Evolutionary conservation across 768 basidiomycete species (phyloP).

Genomic region (Goffeauzyma gilvescens): DNA sequence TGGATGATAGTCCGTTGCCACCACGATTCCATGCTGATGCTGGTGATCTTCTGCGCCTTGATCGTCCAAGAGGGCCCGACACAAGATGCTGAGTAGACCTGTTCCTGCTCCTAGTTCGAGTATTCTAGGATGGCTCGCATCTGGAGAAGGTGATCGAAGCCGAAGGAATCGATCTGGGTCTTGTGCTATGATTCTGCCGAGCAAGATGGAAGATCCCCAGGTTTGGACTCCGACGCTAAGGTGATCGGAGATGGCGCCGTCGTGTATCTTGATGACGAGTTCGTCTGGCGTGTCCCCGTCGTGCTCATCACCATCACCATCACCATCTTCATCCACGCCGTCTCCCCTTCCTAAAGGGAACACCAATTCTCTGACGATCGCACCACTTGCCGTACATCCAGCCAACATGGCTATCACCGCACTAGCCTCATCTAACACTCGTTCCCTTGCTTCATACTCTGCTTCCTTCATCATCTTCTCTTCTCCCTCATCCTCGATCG

Average conservation of each 20-base stretch:
- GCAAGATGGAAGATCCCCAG: slow-evolving; percentile 29
- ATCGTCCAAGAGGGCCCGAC: slow-evolving; percentile 22
- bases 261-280: slow-evolving; percentile 23
- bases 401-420: slow-evolving; percentile 29
- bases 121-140: slow-evolving; percentile 15
- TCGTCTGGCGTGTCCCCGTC: no score
- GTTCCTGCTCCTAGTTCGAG: slow-evolving; percentile 31
- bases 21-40: no score
- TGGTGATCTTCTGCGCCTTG: not conserved
- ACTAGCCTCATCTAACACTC: slow-evolving; percentile 22
- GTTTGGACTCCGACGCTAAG: slow-evolving; percentile 31
- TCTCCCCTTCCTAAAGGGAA: no score
- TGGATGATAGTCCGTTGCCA: slow-evolving; percentile 28
- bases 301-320: no score
- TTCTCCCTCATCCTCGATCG: not conserved
- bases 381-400: slow-evolving; percentile 24
- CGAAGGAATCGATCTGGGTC: slow-evolving; percentile 14
- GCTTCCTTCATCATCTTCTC: not conserved
- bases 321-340: no score
- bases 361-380: no score
- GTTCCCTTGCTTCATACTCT: slow-evolving; percentile 16
- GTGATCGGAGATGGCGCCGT: slow-evolving; percentile 30
- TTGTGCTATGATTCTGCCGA: slow-evolving; percentile 23
- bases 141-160: no score
- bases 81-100: slow-evolving; percentile 27